Conservation (phyloP, 495 filamentous ascomycete species). For the Filosporella fistucella region DNA sequence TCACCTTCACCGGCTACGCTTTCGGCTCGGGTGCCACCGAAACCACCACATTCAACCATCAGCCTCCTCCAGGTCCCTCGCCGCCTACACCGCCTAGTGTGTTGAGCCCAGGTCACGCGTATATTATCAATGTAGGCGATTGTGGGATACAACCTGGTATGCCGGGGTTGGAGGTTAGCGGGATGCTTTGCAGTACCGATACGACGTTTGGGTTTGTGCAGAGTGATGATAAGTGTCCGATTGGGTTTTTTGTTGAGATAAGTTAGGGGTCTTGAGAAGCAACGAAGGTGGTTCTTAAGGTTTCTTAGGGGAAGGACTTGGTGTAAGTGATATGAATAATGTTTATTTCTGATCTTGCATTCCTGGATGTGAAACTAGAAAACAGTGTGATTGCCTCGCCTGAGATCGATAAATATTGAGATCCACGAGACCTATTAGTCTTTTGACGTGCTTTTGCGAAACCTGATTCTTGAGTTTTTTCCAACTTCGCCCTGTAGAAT, state of each 20-base stretch:
- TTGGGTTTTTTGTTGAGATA: neutral
- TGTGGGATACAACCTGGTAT: neutral
- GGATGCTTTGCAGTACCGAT: constrained; percentile 1
- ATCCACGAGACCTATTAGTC: too few species aligned
- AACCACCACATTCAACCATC: neutral
- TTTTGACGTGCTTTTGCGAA: too few species aligned
- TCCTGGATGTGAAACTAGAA: too few species aligned
- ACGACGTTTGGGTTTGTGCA: neutral
- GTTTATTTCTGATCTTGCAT: too few species aligned
- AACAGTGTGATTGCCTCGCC: too few species aligned
- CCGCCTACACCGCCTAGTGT: neutral
- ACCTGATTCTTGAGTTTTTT: too few species aligned
- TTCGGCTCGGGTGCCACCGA: neutral
- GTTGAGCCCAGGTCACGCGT: neutral
- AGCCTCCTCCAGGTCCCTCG: neutral
- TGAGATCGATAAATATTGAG: too few species aligned
- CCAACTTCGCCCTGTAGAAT: too few species aligned
- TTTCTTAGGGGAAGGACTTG: too few species aligned
- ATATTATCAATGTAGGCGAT: neutral
- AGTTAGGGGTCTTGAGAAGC: too few species aligned
- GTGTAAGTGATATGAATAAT: too few species aligned
- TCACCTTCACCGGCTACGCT: neutral
- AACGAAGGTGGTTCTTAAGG: too few species aligned
- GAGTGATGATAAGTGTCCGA: neutral
- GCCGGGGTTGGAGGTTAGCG: neutral